These are phyloP conservation scores for Pythium guiyangense DNA, from an alignment of 352 stramenopile genomes.

Conservation along the genomic window DNA sequence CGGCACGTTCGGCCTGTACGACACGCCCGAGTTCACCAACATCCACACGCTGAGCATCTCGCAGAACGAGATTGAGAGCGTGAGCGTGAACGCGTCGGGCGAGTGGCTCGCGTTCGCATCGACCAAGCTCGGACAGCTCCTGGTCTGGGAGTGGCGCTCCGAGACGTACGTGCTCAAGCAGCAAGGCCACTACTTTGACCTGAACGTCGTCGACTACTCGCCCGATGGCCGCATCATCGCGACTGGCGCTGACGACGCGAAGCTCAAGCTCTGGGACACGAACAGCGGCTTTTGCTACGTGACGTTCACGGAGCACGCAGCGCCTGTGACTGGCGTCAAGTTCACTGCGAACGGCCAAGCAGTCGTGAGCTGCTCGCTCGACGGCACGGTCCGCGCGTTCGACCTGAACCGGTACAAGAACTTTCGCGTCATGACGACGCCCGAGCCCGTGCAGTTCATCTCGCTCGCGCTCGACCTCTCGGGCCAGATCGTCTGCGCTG, in stretches of 20 bases:
- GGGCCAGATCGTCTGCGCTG: conserved; percentile 95
- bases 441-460: conserved; percentile 96
- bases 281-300: conserved; percentile 99
- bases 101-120: conserved; percentile 99
- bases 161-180: conserved; percentile 99
- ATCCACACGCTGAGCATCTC: conserved; percentile 96
- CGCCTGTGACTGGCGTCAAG: conserved; percentile 94
- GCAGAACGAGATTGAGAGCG: conserved; percentile 88
- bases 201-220: conserved; percentile 97
- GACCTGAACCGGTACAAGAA: conserved; percentile 99
- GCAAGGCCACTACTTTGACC: conserved; percentile 98
- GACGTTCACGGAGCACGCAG: conserved; percentile 97
- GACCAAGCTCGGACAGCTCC: conserved; percentile 96
- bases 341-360: conserved; percentile 92
- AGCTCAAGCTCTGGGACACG: conserved; percentile 98
- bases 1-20: conserved; percentile 98
- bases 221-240: conserved; percentile 95
- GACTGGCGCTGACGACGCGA: conserved; percentile 98
- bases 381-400: conserved; percentile 98
- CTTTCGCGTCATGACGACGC: conserved; percentile 97
- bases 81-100: conserved; percentile 93
- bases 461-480: conserved; percentile 96
- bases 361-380: conserved; percentile 95
- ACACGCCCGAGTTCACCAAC: conserved; percentile 93
- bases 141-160: conserved; percentile 99